These are phyloP conservation scores for Microstegium vimineum DNA, from an alignment of 176 grass and related monocot genomes.

Conservation along the genomic window DNA sequence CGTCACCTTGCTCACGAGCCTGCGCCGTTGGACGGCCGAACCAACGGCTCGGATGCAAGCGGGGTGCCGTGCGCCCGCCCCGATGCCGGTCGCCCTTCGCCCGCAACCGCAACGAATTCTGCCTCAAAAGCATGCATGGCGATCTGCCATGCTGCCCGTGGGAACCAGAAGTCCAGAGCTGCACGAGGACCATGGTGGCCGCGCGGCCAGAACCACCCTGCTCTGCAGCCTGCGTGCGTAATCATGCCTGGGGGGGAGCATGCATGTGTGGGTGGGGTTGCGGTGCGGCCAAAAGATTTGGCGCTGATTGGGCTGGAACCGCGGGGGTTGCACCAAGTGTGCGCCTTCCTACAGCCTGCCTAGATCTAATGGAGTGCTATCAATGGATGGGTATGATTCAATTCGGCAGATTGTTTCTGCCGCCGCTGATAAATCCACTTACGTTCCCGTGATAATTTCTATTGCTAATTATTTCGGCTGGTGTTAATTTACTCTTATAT, in stretches of 20 bases:
- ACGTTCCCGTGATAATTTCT: too few species aligned
- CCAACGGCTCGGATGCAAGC: not conserved
- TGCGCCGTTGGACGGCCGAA: not conserved
- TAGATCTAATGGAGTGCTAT: constrained; percentile 35
- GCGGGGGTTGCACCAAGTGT: constrained; percentile 13
- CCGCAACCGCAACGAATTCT: not conserved
- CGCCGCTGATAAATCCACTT: too few species aligned
- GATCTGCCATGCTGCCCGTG: not conserved
- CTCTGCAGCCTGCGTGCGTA: not conserved
- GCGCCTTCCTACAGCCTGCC: constrained; percentile 23
- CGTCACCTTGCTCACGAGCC: not conserved
- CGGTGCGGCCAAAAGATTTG: constrained; percentile 34
- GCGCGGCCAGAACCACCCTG: not conserved
- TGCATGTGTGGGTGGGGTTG: constrained; percentile 29
- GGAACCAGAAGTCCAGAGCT: not conserved
- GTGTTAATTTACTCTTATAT: too few species aligned
- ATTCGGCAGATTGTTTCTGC: too few species aligned
- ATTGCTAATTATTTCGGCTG: too few species aligned
- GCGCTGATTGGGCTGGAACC: constrained; percentile 26
- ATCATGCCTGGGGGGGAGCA: constrained; percentile 15
- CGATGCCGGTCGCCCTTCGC: not conserved
- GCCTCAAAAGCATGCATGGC: not conserved
- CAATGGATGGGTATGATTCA: not conserved
- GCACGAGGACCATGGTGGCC: not conserved
- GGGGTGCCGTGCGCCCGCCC: not conserved